phyloP scores from a whole-genome alignment of 441 rosid species.

The Adansonia rubrostipa region DNA sequence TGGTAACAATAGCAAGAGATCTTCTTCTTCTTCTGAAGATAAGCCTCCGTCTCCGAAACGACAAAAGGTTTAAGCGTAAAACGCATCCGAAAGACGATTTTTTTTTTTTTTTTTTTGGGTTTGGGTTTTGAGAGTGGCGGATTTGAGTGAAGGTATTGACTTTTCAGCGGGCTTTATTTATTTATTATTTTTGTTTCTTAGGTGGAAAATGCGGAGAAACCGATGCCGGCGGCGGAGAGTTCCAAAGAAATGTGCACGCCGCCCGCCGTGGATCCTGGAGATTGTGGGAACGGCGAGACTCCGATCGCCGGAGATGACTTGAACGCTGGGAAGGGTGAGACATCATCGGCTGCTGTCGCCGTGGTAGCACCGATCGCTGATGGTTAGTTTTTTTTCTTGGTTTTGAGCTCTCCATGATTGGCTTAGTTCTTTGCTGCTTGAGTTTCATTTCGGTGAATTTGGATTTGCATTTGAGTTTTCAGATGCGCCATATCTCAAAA shows the following conservation, averaged over 20 bases:
- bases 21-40: slow-evolving; percentile 74
- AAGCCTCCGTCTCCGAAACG: slow-evolving; percentile 78
- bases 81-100: not conserved
- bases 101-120: not conserved
- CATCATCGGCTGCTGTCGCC: slow-evolving; percentile 51
- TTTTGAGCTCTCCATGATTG: slow-evolving; percentile 19
- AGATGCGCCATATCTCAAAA: slow-evolving; percentile 5
- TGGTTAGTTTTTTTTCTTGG: slow-evolving; percentile 41
- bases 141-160: slow-evolving; percentile 24
- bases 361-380: slow-evolving; percentile 62
- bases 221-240: slow-evolving; percentile 55
- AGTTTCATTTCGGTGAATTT: slow-evolving; percentile 28
- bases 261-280: slow-evolving; percentile 55
- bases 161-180: slow-evolving; percentile 5
- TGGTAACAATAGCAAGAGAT: slow-evolving; percentile 65
- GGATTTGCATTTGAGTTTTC: slow-evolving; percentile 20
- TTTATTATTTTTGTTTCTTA: slow-evolving; percentile 32
- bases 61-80: slow-evolving; percentile 52
- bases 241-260: slow-evolving; percentile 61
- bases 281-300: slow-evolving; percentile 54
- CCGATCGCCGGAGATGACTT: slow-evolving; percentile 49
- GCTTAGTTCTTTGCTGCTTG: not conserved
- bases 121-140: slow-evolving; percentile 6
- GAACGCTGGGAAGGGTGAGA: slow-evolving; percentile 55
- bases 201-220: slow-evolving; percentile 69